These are phyloP conservation scores for Clavispora carvajalis DNA, from an alignment of 805 yeast genomes.

Conservation along the genomic window DNA sequence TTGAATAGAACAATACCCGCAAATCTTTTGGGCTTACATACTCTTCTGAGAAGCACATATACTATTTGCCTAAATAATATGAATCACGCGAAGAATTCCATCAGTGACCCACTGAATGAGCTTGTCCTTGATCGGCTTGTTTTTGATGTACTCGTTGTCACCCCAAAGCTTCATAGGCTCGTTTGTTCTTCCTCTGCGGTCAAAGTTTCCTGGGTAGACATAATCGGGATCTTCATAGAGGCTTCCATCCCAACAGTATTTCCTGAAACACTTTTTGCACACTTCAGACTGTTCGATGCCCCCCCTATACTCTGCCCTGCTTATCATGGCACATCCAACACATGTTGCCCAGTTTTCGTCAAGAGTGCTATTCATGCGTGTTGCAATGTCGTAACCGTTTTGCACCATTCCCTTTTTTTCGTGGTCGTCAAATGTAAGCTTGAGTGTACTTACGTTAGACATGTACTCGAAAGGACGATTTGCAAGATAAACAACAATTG, in stretches of 20 bases:
- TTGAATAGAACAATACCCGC: too few species aligned
- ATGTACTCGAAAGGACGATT: conserved; percentile 60
- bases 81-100: not conserved
- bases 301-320: conserved; percentile 22
- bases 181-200: conserved; percentile 26
- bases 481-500: conserved; percentile 73
- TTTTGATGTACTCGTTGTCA: conserved; percentile 8
- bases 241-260: conserved; percentile 26
- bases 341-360: conserved; percentile 21
- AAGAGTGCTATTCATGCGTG: conserved; percentile 35
- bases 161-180: conserved; percentile 12
- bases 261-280: conserved; percentile 20
- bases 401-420: conserved; percentile 56
- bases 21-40: too few species aligned
- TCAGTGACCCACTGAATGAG: not conserved
- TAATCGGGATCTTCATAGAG: conserved; percentile 12
- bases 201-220: conserved; percentile 23
- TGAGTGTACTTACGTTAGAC: conserved; percentile 70
- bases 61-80: not conserved
- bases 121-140: not conserved
- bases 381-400: conserved; percentile 70
- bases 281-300: conserved; percentile 20
- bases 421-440: conserved; percentile 53
- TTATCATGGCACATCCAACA: conserved; percentile 26
- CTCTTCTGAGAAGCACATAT: too few species aligned